A percentile compares a stretch with the other conserved stretches of the same genome.
These are phyloP conservation scores for Phytophthora idaei DNA, from an alignment of 352 stramenopile genomes.

Conservation along the genomic window DNA sequence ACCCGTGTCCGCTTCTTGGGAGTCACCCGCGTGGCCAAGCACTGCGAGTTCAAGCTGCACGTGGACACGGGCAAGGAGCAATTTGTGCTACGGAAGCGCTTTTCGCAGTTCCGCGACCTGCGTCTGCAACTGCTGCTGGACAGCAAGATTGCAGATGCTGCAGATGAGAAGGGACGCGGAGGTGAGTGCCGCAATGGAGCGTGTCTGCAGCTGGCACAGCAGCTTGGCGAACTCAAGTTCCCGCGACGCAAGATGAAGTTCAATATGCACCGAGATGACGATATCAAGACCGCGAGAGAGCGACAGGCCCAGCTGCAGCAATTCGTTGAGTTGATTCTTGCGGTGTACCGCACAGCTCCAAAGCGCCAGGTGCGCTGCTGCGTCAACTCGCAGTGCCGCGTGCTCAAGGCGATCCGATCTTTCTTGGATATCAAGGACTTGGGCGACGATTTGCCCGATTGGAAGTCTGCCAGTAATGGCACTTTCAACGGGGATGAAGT, in stretches of 20 bases:
- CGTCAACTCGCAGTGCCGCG: slow-evolving; percentile 53
- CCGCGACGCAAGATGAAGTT: slow-evolving; percentile 46
- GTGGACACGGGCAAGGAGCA: slow-evolving; percentile 58
- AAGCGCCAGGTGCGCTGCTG: slow-evolving; percentile 66
- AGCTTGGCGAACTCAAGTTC: slow-evolving; percentile 62
- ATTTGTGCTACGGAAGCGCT: slow-evolving; percentile 70
- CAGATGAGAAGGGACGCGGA: slow-evolving; percentile 15
- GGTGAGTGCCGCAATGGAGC: slow-evolving; percentile 46
- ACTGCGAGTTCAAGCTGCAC: slow-evolving; percentile 64
- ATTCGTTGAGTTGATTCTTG: slow-evolving; percentile 59
- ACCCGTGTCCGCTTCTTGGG: slow-evolving; percentile 52
- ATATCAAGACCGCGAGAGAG: slow-evolving; percentile 42
- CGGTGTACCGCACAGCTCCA: slow-evolving; percentile 49
- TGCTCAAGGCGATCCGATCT: slow-evolving; percentile 45
- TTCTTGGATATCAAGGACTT: slow-evolving; percentile 56
- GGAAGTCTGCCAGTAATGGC: slow-evolving; percentile 26
- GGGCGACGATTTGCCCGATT: slow-evolving; percentile 26
- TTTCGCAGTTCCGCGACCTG: slow-evolving; percentile 73
- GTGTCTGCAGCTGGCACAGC: slow-evolving; percentile 42
- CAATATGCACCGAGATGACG: slow-evolving; percentile 26
- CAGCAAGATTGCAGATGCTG: background rate
- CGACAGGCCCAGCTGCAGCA: slow-evolving; percentile 50
- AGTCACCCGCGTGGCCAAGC: slow-evolving; percentile 39
- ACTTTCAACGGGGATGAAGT: slow-evolving; percentile 25
- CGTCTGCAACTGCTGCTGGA: slow-evolving; percentile 50